Evolutionary conservation across 108 stramenopile genomes (phyloP).

Genomic region (Chaetoceros muelleri): DNA sequence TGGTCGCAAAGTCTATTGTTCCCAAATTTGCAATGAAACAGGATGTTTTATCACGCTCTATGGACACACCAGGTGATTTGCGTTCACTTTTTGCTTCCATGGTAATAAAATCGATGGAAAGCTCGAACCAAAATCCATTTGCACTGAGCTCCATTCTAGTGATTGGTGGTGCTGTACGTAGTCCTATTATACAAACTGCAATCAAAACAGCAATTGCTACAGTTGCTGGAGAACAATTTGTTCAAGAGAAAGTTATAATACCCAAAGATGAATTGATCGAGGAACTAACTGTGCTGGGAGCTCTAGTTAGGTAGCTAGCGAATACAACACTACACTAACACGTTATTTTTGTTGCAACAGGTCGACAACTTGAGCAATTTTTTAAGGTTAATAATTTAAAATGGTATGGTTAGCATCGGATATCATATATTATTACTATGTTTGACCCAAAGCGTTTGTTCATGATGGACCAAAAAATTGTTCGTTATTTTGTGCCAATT

Average conservation of each 20-base stretch:
- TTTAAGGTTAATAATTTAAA: too few relatives aligned
- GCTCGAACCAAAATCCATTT: neutral
- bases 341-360: too few relatives aligned
- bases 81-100: neutral
- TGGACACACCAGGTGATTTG: neutral
- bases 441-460: too few relatives aligned
- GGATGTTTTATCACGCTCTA: neutral
- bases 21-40: neutral
- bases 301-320: too few relatives aligned
- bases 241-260: neutral
- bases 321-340: too few relatives aligned
- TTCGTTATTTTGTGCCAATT: too few relatives aligned
- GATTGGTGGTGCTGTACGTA: neutral
- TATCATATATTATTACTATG: too few relatives aligned
- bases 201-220: neutral
- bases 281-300: conserved; percentile 2
- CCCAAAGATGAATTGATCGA: neutral
- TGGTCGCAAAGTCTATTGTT: neutral
- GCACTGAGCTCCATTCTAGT: neutral
- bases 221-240: neutral
- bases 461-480: too few relatives aligned
- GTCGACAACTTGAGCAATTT: too few relatives aligned
- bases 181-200: neutral
- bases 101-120: neutral
- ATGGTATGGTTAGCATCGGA: too few relatives aligned